Evolutionary conservation across 129 eudicot species (phyloP).

Genomic region (carrot (Daucus carota)): DNA sequence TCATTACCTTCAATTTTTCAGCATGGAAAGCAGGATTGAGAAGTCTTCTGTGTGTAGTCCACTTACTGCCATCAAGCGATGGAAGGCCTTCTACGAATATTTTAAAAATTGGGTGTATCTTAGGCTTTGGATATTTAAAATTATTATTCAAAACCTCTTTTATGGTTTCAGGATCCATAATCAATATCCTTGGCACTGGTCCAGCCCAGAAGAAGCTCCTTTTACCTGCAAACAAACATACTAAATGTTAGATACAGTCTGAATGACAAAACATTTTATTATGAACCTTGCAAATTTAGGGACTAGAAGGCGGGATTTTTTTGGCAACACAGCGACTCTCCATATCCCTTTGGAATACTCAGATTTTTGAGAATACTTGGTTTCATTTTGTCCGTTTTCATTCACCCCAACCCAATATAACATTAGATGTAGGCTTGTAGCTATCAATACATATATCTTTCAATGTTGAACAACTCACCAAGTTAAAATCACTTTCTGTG

Average conservation of each 20-base stretch:
- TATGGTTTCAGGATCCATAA: neutral
- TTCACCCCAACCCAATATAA: too few species aligned
- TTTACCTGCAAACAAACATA: neutral
- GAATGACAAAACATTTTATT: too few species aligned
- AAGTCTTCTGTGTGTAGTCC: neutral
- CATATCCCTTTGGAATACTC: too few species aligned
- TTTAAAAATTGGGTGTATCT: neutral
- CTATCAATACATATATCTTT: too few species aligned
- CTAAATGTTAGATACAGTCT: neutral
- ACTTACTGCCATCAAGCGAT: neutral
- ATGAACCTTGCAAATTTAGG: too few species aligned
- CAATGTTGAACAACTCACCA: too few species aligned
- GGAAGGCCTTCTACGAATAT: neutral
- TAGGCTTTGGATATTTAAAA: neutral
- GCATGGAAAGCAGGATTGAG: neutral
- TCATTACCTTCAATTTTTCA: conserved; percentile 1
- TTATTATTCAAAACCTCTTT: neutral
- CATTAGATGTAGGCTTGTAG: too few species aligned
- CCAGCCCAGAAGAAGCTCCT: neutral
- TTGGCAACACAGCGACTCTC: too few species aligned
- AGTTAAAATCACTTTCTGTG: too few species aligned
- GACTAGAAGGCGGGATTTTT: too few species aligned
- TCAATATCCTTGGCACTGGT: neutral
- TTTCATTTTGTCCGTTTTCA: too few species aligned
- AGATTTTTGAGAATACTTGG: too few species aligned